Percentiles rank a stretch among this genome's conserved stretches.
Evolutionary conservation across 176 grass and related monocot genomes (phyloP).

Genomic region (Hordeum vulgare): MorexV3_pseudomolecules_assembly NC_058524.1:610386884-610387383

Average conservation of each 20-base stretch:
- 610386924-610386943: constrained; percentile 9
- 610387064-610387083: background rate
- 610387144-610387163: background rate
- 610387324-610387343: background rate
- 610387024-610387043: background rate
- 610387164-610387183: background rate
- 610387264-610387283: background rate
- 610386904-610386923: background rate
- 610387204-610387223: background rate
- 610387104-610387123: background rate
- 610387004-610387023: background rate
- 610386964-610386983: background rate
- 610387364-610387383: background rate
- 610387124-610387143: background rate
- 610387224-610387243: background rate
- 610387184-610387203: background rate
- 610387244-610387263: too few species aligned
- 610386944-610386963: background rate
- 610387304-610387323: background rate
- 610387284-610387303: background rate
- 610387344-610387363: background rate
- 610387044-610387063: background rate
- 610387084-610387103: background rate
- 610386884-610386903: constrained; percentile 20
- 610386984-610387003: background rate